These are phyloP conservation scores for Aphanoascus verrucosus DNA, from an alignment of 2,329 filamentous ascomycete genomes.

Conservation along the genomic window DNA sequence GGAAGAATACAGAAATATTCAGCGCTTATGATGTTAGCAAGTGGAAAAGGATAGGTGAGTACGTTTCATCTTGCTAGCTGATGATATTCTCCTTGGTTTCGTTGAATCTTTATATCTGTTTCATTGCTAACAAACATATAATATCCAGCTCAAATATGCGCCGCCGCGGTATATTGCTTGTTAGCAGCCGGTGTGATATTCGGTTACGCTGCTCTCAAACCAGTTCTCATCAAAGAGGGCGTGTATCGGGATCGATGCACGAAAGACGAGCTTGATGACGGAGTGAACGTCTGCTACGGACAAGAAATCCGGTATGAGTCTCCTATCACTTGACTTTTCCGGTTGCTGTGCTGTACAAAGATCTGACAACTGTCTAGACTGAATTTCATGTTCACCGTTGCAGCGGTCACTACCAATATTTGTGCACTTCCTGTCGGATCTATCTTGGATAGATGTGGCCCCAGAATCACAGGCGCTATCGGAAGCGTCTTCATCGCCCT, in stretches of 20 bases:
- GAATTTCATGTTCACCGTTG: constrained; percentile 87
- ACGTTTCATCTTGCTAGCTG: background rate
- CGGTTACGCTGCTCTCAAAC: constrained; percentile 76
- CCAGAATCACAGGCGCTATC: constrained; percentile 61
- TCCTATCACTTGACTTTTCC: background rate
- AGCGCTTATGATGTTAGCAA: constrained; percentile 46
- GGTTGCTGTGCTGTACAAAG: constrained; percentile 9
- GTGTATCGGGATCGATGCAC: constrained; percentile 59
- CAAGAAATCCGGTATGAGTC: constrained; percentile 44
- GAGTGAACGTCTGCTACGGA: constrained; percentile 45
- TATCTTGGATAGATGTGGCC: constrained; percentile 72
- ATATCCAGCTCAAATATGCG: constrained; percentile 53
- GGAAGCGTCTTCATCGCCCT: constrained; percentile 57
- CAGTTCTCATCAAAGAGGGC: constrained; percentile 61
- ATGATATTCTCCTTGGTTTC: background rate
- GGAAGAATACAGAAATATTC: constrained; percentile 22
- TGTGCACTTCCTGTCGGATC: constrained; percentile 76
- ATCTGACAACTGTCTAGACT: constrained; percentile 37
- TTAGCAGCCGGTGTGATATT: constrained; percentile 71
- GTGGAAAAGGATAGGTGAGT: constrained; percentile 43
- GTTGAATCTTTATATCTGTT: background rate
- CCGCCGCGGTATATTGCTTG: constrained; percentile 61
- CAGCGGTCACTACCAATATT: constrained; percentile 79
- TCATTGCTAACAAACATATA: background rate
- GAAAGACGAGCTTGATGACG: constrained; percentile 40